A percentile compares a stretch with the other conserved stretches of the same genome.
phyloP scores from a whole-genome alignment of 192 early-diverging fungal species.

The Coemansia pectinata region DNA sequence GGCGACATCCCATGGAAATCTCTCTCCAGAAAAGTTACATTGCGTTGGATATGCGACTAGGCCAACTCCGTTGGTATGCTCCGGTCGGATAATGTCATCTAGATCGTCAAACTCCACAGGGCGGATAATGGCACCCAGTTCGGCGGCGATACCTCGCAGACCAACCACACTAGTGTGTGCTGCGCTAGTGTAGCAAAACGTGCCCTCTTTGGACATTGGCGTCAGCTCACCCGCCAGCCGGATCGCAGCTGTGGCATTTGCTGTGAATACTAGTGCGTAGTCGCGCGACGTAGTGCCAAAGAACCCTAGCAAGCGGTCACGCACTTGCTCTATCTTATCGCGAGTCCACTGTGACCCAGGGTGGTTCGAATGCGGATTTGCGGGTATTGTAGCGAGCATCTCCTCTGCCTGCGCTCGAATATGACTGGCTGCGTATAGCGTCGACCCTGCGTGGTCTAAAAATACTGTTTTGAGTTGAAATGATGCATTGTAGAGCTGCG shows the following conservation, averaged over 20 bases:
- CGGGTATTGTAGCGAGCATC: slow-evolving; percentile 56
- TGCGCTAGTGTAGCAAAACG: slow-evolving; percentile 64
- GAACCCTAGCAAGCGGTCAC: slow-evolving; percentile 59
- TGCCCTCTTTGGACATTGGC: slow-evolving; percentile 54
- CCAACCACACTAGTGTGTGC: slow-evolving; percentile 80
- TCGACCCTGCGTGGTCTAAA: slow-evolving; percentile 68
- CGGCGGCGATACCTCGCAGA: slow-evolving; percentile 59
- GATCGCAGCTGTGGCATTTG: slow-evolving; percentile 75
- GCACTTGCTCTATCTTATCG: slow-evolving; percentile 54
- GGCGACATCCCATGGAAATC: slow-evolving; percentile 67
- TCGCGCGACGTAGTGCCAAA: slow-evolving; percentile 60
- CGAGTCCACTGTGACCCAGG: slow-evolving; percentile 57
- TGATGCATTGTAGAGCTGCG: slow-evolving; percentile 48
- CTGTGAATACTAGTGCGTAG: slow-evolving; percentile 76
- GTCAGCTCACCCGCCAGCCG: slow-evolving; percentile 72
- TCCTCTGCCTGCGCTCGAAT: slow-evolving; percentile 47
- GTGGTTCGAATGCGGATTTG: slow-evolving; percentile 69
- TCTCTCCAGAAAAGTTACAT: slow-evolving; percentile 79
- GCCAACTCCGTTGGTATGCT: slow-evolving; percentile 21
- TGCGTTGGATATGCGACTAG: slow-evolving; percentile 82
- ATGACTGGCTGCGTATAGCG: slow-evolving; percentile 53
- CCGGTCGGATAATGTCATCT: slow-evolving; percentile 13
- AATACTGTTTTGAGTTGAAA: slow-evolving; percentile 55
- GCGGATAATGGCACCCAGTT: slow-evolving; percentile 19
- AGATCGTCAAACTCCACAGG: slow-evolving; percentile 35